phyloP scores from a whole-genome alignment of 2,329 filamentous ascomycete species.

The Setomelanomma holmii region DNA sequence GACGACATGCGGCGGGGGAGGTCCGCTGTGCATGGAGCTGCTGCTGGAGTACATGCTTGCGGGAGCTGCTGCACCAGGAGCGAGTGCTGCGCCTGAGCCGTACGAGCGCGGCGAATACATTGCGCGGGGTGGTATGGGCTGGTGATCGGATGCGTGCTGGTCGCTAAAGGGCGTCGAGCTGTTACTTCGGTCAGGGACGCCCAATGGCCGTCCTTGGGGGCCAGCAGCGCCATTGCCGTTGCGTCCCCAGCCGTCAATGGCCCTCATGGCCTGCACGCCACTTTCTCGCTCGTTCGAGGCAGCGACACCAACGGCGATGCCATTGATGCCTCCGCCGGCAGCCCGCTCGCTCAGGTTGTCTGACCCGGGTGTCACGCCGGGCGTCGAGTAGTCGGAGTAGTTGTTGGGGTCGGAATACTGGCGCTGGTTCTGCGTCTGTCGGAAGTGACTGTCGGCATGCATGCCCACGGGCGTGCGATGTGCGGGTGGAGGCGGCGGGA shows the following conservation, averaged over 20 bases:
- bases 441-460: constrained; percentile 29
- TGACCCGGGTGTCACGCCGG: constrained; percentile 62
- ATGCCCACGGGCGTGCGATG: constrained; percentile 40
- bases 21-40: constrained; percentile 59
- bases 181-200: constrained; percentile 29
- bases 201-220: constrained; percentile 25
- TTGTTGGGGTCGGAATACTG: constrained; percentile 36
- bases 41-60: constrained; percentile 44
- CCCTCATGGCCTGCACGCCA: constrained; percentile 60
- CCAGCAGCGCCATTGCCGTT: constrained; percentile 6
- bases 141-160: constrained; percentile 27
- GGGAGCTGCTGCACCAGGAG: constrained; percentile 41
- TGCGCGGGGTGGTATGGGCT: constrained; percentile 23
- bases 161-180: constrained; percentile 37
- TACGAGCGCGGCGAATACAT: constrained; percentile 33
- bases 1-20: constrained; percentile 40
- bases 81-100: constrained; percentile 31
- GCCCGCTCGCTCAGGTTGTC: constrained; percentile 72
- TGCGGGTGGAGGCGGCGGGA: constrained; percentile 44
- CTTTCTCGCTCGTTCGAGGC: constrained; percentile 59
- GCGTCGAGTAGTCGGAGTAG: constrained; percentile 44
- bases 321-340: constrained; percentile 69
- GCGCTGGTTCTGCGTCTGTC: constrained; percentile 28
- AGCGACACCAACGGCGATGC: constrained; percentile 61
- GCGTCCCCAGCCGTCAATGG: constrained; percentile 34